phyloP scores from a whole-genome alignment of 495 filamentous ascomycete genomes.

The Lasiosphaeriaceae sp. region DNA sequence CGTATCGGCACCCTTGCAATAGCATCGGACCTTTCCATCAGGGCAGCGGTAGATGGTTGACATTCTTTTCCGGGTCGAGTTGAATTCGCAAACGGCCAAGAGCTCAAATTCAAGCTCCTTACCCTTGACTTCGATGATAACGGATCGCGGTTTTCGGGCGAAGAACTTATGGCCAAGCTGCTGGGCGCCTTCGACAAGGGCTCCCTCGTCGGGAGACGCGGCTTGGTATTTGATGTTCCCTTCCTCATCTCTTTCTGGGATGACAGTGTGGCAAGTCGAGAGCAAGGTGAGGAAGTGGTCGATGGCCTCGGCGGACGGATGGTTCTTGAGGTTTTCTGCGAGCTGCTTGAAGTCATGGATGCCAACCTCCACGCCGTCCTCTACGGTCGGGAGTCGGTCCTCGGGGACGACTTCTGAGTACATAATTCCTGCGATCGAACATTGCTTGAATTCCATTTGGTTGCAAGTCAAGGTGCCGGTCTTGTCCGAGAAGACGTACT shows the following conservation, averaged over 20 bases:
- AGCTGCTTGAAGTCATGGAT: constrained; percentile 85
- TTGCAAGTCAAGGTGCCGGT: constrained; percentile 99
- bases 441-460: constrained; percentile 98
- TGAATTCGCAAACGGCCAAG: constrained; percentile 96
- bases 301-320: constrained; percentile 66
- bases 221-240: constrained; percentile 94
- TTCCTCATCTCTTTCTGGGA: constrained; percentile 78
- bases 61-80: constrained; percentile 97
- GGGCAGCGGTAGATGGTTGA: constrained; percentile 95
- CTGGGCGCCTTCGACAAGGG: constrained; percentile 89
- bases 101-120: constrained; percentile 81
- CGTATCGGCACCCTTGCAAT: constrained; percentile 96
- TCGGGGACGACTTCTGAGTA: constrained; percentile 93
- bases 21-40: constrained; percentile 89
- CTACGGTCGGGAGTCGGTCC: constrained; percentile 73
- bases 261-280: constrained; percentile 94
- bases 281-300: constrained; percentile 87
- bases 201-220: constrained; percentile 95
- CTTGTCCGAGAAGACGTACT: constrained; percentile 99
- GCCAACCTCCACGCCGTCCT: constrained; percentile 73
- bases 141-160: constrained; percentile 81
- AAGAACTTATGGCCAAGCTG: constrained; percentile 82
- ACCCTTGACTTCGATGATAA: constrained; percentile 71
- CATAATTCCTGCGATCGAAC: constrained; percentile 86
- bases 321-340: constrained; percentile 64